These are phyloP conservation scores for Mycocentrospora acerina DNA, from an alignment of 2,329 filamentous ascomycete genomes.

Conservation along the genomic window DNA sequence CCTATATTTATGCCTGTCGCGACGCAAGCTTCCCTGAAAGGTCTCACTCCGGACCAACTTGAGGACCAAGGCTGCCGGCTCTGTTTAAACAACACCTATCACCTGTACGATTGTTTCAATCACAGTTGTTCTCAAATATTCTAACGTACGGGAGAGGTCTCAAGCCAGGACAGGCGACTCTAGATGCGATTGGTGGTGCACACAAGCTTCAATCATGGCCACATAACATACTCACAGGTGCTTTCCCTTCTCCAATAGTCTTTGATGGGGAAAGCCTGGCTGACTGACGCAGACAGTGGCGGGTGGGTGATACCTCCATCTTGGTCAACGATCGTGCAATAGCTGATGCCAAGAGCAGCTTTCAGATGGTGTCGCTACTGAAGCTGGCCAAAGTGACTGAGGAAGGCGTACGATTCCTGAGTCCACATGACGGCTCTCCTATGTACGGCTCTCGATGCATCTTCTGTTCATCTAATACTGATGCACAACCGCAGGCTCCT, in stretches of 20 bases:
- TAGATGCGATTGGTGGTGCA: conserved; percentile 86
- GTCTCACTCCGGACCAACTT: conserved; percentile 86
- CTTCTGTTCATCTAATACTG: too few relatives aligned
- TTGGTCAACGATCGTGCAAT: conserved; percentile 11
- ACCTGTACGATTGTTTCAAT: conserved; percentile 56
- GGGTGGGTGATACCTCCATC: conserved; percentile 40
- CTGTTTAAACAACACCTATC: conserved; percentile 98
- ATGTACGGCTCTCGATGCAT: conserved; percentile 55
- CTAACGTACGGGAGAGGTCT: conserved; percentile 59
- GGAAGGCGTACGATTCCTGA: conserved; percentile 93
- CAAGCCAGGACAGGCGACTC: conserved; percentile 87
- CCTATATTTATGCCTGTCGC: conserved; percentile 99
- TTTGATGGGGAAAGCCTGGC: conserved; percentile 8
- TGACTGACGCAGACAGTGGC: conserved; percentile 47
- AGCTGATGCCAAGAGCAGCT: conserved; percentile 58
- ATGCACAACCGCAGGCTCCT: conserved; percentile 57
- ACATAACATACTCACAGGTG: conserved; percentile 83
- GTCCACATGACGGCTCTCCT: conserved; percentile 88
- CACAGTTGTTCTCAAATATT: not conserved
- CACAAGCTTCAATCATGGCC: conserved; percentile 95
- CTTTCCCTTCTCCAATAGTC: conserved; percentile 8
- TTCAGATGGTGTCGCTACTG: conserved; percentile 97
- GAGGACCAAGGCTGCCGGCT: conserved; percentile 86
- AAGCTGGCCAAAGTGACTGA: conserved; percentile 93
- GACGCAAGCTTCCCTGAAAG: conserved; percentile 93